Percentiles rank a stretch among this genome's conserved stretches.
Evolutionary conservation across 2,329 filamentous ascomycete genomes (phyloP).

Genomic region (Arthrobotrys sinensis): DNA sequence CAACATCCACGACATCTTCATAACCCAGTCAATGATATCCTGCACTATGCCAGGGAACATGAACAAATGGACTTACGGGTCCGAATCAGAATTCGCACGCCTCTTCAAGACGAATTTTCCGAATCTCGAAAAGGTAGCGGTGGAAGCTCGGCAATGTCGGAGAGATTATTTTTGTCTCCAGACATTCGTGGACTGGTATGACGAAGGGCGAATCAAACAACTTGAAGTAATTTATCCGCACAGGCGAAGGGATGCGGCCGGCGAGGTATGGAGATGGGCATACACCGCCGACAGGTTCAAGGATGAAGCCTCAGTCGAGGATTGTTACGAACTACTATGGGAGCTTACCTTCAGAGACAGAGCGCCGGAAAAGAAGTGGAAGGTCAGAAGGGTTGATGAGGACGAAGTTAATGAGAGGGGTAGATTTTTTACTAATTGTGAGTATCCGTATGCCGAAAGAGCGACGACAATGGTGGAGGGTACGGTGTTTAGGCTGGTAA

Average conservation of each 20-base stretch:
- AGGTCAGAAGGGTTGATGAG: constrained; percentile 15
- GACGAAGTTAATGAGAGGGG: constrained; percentile 39
- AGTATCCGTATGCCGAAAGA: neutral
- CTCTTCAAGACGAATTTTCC: constrained; percentile 21
- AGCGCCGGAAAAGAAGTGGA: constrained; percentile 18
- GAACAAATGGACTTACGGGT: neutral
- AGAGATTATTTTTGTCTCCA: constrained; percentile 8
- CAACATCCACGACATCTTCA: constrained; percentile 38
- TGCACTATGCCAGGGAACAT: constrained; percentile 18
- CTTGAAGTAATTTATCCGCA: constrained; percentile 36
- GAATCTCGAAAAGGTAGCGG: constrained; percentile 32
- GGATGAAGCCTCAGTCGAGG: constrained; percentile 15
- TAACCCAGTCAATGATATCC: constrained; percentile 43
- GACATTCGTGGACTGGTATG: constrained; percentile 24
- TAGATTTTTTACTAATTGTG: constrained; percentile 11
- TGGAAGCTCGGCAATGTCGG: constrained; percentile 8
- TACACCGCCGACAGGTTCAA: neutral
- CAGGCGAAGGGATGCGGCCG: neutral
- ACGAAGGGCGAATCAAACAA: constrained; percentile 10
- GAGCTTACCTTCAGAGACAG: constrained; percentile 1
- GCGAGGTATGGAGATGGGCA: neutral
- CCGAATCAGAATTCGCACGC: constrained; percentile 6
- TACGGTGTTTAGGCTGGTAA: constrained; percentile 34
- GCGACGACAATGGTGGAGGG: constrained; percentile 32
- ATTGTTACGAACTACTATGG: constrained; percentile 29